A percentile compares a stretch with the other conserved stretches of the same genome.
Evolutionary conservation across 2,329 filamentous ascomycete genomes (phyloP).

Genomic region (Rugonectria rugulosa): DNA sequence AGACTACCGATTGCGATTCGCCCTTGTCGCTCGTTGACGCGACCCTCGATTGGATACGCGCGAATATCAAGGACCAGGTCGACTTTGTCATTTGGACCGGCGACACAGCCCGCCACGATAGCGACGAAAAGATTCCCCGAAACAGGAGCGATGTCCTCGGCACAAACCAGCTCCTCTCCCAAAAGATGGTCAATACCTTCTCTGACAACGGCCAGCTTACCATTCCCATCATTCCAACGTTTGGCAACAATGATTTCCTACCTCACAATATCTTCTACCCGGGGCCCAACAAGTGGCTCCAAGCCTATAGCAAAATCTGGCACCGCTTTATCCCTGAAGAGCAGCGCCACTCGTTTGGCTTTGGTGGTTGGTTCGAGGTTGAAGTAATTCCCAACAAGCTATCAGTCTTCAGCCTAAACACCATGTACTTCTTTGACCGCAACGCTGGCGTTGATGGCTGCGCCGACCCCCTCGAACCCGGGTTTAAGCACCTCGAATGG

Average conservation of each 20-base stretch:
- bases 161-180: constrained; percentile 77
- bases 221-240: constrained; percentile 86
- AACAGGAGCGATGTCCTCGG: constrained; percentile 77
- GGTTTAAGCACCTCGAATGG: constrained; percentile 97
- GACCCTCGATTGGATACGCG: constrained; percentile 87
- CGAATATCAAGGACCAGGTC: constrained; percentile 77
- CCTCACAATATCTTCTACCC: constrained; percentile 92
- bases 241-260: constrained; percentile 97
- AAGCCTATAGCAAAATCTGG: constrained; percentile 82
- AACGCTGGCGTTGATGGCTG: constrained; percentile 96
- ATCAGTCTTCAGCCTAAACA: constrained; percentile 93
- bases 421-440: constrained; percentile 92
- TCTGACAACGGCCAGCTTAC: constrained; percentile 64
- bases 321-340: constrained; percentile 86
- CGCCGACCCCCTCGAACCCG: constrained; percentile 78
- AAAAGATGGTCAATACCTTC: constrained; percentile 80
- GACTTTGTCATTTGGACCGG: constrained; percentile 96
- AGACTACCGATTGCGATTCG: constrained; percentile 88
- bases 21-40: constrained; percentile 82
- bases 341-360: constrained; percentile 88
- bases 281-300: constrained; percentile 89
- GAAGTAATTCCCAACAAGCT: constrained; percentile 89
- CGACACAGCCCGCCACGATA: constrained; percentile 89
- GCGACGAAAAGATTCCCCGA: constrained; percentile 81
- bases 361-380: constrained; percentile 93